Evolutionary conservation across 2,329 filamentous ascomycete species (phyloP).

Genomic region (Arachnopeziza araneosa): DNA sequence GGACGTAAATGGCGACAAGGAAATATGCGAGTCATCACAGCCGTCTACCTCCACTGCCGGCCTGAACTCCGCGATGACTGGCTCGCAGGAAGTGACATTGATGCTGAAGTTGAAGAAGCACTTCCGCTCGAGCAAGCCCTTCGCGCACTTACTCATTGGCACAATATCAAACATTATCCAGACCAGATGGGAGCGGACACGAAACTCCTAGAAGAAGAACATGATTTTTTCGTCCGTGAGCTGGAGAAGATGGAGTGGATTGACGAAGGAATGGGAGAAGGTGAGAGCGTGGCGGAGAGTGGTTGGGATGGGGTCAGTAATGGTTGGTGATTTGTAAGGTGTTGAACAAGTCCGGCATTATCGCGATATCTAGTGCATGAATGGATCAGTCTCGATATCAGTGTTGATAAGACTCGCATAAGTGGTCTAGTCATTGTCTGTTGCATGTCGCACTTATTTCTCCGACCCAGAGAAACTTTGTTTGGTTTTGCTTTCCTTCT

Average conservation of each 20-base stretch:
- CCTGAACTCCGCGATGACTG: slow-evolving; percentile 93
- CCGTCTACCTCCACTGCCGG: slow-evolving; percentile 88
- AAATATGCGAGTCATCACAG: slow-evolving; percentile 98
- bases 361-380: not conserved
- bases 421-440: not conserved
- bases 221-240: slow-evolving; percentile 75
- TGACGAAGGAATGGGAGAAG: slow-evolving; percentile 30
- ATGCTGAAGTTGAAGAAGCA: slow-evolving; percentile 89
- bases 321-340: slow-evolving; percentile 10
- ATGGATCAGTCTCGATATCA: not conserved
- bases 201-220: slow-evolving; percentile 61
- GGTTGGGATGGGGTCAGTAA: slow-evolving; percentile 23
- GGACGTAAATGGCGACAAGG: slow-evolving; percentile 96
- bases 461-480: not conserved
- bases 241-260: slow-evolving; percentile 61
- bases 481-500: not conserved
- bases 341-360: not conserved
- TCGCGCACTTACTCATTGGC: slow-evolving; percentile 87
- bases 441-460: not conserved
- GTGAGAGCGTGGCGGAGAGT: slow-evolving; percentile 31
- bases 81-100: slow-evolving; percentile 85
- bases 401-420: not conserved
- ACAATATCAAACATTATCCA: slow-evolving; percentile 78
- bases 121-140: slow-evolving; percentile 88
- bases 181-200: slow-evolving; percentile 59